phyloP scores from a whole-genome alignment of 1,139 yeast species.

The Taiozyma sp. region DNA sequence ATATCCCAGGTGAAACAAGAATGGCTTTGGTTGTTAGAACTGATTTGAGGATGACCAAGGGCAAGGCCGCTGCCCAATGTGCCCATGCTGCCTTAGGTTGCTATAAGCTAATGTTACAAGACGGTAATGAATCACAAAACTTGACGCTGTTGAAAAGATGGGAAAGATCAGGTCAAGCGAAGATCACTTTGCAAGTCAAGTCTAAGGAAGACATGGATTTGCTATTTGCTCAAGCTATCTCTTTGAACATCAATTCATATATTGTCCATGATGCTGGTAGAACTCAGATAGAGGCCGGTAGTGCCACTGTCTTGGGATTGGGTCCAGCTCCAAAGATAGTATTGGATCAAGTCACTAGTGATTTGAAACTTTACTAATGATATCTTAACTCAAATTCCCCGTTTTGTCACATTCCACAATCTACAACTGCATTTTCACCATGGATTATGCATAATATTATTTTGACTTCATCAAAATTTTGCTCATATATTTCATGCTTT shows the following conservation, averaged over 20 bases:
- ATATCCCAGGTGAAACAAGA: conserved; percentile 70
- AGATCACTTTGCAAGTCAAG: conserved; percentile 78
- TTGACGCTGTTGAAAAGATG: conserved; percentile 64
- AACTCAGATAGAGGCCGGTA: conserved; percentile 92
- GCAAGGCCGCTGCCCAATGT: conserved; percentile 97
- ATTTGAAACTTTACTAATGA: conserved; percentile 60
- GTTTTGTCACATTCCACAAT: not conserved
- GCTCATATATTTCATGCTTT: conserved; percentile 4
- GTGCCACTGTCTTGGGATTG: conserved; percentile 88
- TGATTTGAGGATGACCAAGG: conserved; percentile 89
- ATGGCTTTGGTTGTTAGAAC: conserved; percentile 88
- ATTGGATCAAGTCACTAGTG: conserved; percentile 76
- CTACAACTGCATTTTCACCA: not conserved
- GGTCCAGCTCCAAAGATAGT: conserved; percentile 95
- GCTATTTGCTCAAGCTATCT: conserved; percentile 74
- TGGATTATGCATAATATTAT: not conserved
- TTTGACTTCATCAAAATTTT: not conserved
- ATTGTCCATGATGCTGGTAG: conserved; percentile 95
- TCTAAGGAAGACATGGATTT: conserved; percentile 72
- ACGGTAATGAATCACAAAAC: conserved; percentile 50
- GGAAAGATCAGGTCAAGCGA: conserved; percentile 90
- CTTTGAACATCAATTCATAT: conserved; percentile 70
- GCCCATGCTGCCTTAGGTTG: conserved; percentile 95
- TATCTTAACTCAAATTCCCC: not conserved
- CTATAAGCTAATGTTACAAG: conserved; percentile 61